These are phyloP conservation scores for Aleurites moluccanus DNA, from an alignment of 441 rosid genomes.

Conservation along the genomic window DNA sequence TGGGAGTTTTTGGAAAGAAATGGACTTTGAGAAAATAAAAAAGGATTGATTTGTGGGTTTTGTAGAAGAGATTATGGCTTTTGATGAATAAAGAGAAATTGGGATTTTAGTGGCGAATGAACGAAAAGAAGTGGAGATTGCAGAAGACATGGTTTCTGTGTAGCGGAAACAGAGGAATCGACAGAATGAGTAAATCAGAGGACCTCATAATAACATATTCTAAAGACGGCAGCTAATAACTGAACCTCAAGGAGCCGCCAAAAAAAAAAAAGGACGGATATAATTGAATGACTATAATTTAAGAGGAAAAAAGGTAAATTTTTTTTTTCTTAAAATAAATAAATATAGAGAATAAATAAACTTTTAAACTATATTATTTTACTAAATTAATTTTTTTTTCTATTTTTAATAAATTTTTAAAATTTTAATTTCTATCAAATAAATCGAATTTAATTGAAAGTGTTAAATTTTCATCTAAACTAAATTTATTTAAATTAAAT, in stretches of 20 bases:
- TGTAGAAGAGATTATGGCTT: constrained; percentile 6
- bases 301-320: too few relatives aligned
- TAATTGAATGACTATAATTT: not conserved
- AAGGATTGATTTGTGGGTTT: constrained; percentile 33
- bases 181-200: too few relatives aligned
- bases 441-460: too few relatives aligned
- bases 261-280: not conserved
- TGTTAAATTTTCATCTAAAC: too few relatives aligned
- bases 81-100: constrained; percentile 7
- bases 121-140: constrained; percentile 36
- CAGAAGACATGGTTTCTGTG: constrained; percentile 6
- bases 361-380: too few relatives aligned
- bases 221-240: not conserved
- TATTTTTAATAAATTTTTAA: too few relatives aligned
- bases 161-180: not conserved
- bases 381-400: too few relatives aligned
- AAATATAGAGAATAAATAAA: too few relatives aligned
- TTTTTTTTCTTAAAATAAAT: too few relatives aligned
- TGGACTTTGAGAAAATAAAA: constrained; percentile 33
- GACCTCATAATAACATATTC: not conserved
- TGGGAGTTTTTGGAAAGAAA: constrained; percentile 50
- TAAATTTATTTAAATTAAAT: too few relatives aligned
- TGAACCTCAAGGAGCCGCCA: not conserved
- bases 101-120: constrained; percentile 35
- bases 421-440: too few relatives aligned